A percentile compares a stretch with the other conserved stretches of the same genome.
phyloP scores from a whole-genome alignment of 805 yeast species.

The Candida nonsorbophila region DNA sequence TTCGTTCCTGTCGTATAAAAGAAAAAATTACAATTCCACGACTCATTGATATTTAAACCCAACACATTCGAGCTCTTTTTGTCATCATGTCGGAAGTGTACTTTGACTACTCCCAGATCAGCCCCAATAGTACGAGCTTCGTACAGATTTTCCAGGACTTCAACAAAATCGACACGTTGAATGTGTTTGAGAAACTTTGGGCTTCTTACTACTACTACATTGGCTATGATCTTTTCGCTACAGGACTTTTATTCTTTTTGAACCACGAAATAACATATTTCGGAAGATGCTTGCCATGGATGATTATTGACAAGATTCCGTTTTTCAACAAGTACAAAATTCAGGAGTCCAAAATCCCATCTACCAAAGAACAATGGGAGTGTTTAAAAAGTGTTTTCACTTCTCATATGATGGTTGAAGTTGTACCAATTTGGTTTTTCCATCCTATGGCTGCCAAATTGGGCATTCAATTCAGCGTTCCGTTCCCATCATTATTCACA shows the following conservation, averaged over 20 bases:
- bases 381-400: constrained; percentile 53
- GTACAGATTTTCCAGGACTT: constrained; percentile 24
- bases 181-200: constrained; percentile 44
- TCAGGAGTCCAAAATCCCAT: constrained; percentile 48
- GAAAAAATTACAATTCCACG: no score
- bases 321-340: constrained; percentile 49
- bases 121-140: constrained; percentile 22
- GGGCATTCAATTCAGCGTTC: constrained; percentile 46
- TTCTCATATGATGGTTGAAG: constrained; percentile 55
- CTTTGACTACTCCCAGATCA: constrained; percentile 28
- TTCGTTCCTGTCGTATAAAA: no score
- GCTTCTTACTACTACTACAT: constrained; percentile 52
- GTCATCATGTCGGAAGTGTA: constrained; percentile 19
- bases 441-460: constrained; percentile 49
- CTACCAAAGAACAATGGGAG: constrained; percentile 57
- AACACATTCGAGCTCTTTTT: constrained; percentile 3
- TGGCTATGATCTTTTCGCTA: constrained; percentile 51
- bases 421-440: constrained; percentile 58
- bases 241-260: constrained; percentile 51
- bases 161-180: constrained; percentile 22
- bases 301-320: constrained; percentile 47
- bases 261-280: constrained; percentile 54
- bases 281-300: constrained; percentile 58
- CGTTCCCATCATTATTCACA: constrained; percentile 43
- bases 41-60: constrained; percentile 1